phyloP scores from a whole-genome alignment of 345 rosid species.

The Citrus sp. region DNA sequence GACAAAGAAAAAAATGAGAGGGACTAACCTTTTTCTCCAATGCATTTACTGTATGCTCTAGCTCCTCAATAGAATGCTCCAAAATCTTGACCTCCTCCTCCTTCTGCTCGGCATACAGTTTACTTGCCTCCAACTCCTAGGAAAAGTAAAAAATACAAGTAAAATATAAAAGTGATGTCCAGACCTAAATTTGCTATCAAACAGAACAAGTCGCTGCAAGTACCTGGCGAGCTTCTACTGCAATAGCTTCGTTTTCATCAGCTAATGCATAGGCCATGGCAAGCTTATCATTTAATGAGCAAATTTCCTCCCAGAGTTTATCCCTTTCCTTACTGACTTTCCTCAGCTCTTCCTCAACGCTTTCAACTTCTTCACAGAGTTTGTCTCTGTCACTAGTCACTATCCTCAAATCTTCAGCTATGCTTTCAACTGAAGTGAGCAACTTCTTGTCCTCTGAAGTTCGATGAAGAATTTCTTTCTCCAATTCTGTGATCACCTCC shows the following conservation, averaged over 20 bases:
- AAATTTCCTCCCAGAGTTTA: conserved; percentile 53
- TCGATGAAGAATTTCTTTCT: conserved; percentile 71
- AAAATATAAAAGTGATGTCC: background rate
- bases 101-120: conserved; percentile 72
- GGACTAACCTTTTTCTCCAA: conserved; percentile 79
- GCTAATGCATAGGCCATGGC: conserved; percentile 64
- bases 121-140: conserved; percentile 79
- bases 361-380: conserved; percentile 49
- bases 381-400: conserved; percentile 53
- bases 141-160: conserved; percentile 7
- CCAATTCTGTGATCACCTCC: conserved; percentile 64
- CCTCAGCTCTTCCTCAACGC: conserved; percentile 47
- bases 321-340: conserved; percentile 51
- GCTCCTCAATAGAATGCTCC: conserved; percentile 85
- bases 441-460: conserved; percentile 49
- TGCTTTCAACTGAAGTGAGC: conserved; percentile 39
- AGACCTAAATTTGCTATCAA: background rate
- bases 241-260: conserved; percentile 87
- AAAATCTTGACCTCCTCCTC: conserved; percentile 89
- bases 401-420: conserved; percentile 49
- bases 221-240: conserved; percentile 84
- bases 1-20: background rate
- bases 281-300: conserved; percentile 57
- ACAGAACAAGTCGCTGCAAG: background rate
- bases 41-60: conserved; percentile 74